These are phyloP conservation scores for Ulota crispa DNA, from an alignment of 225 moss, liverwort and hornwort species.

Conservation along the genomic window DNA sequence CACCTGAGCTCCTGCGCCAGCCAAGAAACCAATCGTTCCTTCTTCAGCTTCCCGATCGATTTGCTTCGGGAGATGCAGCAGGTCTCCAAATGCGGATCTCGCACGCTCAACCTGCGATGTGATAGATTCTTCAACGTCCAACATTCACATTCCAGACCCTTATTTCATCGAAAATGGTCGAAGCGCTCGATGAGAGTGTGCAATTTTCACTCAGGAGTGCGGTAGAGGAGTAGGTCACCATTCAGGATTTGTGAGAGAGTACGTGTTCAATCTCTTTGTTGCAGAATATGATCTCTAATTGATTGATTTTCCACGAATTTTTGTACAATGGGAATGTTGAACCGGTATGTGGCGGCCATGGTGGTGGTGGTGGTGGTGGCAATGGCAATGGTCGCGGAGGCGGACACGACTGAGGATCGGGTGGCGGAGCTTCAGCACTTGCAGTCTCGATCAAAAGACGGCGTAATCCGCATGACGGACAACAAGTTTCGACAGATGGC, in stretches of 20 bases:
- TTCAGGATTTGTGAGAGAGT: neutral
- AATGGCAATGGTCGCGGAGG: slow-evolving; percentile 25
- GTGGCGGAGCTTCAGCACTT: slow-evolving; percentile 58
- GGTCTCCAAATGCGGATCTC: neutral
- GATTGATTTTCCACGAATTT: neutral
- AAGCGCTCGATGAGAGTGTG: neutral
- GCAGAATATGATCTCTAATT: neutral
- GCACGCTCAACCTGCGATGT: neutral
- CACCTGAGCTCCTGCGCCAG: neutral
- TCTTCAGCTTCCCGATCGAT: neutral
- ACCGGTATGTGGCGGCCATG: neutral
- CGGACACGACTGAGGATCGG: slow-evolving; percentile 51
- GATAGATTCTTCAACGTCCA: no score
- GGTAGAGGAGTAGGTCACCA: neutral
- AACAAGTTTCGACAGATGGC: slow-evolving; percentile 55
- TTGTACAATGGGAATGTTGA: slow-evolving; percentile 12
- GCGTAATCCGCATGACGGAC: slow-evolving; percentile 69
- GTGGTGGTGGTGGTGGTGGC: slow-evolving; percentile 15
- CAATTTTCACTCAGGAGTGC: neutral
- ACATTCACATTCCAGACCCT: neutral
- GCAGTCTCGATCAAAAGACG: slow-evolving; percentile 62
- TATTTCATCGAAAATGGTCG: no score
- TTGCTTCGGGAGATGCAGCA: neutral
- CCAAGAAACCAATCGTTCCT: neutral
- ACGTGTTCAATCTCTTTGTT: neutral